Conservation (phyloP, 2,329 filamentous ascomycete species). For the Paraconiothyrium sp. region DNA sequence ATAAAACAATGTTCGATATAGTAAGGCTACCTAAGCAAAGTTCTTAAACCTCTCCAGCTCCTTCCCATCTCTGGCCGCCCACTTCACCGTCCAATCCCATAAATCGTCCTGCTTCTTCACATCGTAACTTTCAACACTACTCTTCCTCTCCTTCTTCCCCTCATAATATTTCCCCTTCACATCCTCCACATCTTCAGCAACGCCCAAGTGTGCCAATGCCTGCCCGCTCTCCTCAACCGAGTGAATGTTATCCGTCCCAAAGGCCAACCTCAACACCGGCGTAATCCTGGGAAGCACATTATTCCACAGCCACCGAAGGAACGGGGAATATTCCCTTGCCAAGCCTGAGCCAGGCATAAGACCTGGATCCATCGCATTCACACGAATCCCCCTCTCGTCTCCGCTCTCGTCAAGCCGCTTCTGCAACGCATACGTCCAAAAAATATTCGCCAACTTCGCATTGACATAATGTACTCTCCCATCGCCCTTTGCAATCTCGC, state of each 20-base stretch:
- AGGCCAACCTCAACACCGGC: not conserved
- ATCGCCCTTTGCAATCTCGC: conserved; percentile 29
- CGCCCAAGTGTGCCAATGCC: not conserved
- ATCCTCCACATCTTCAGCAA: not conserved
- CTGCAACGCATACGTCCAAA: conserved; percentile 50
- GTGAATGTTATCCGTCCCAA: not conserved
- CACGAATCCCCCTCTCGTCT: not conserved
- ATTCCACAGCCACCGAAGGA: not conserved
- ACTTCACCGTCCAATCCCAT: conserved; percentile 6
- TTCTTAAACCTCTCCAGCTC: not conserved
- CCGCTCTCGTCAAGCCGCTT: conserved; percentile 5
- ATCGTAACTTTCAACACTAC: conserved; percentile 3
- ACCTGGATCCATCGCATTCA: not conserved
- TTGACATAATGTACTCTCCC: conserved; percentile 54
- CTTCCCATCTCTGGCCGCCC: not conserved
- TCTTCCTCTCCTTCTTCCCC: not conserved
- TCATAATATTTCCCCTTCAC: conserved; percentile 3
- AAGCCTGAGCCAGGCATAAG: not conserved
- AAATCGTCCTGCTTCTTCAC: conserved; percentile 8
- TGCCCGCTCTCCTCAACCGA: not conserved
- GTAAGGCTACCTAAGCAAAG: not conserved
- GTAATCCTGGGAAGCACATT: not conserved
- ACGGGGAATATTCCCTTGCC: not conserved
- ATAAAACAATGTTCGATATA: too few species aligned
- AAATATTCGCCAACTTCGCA: conserved; percentile 59